Evolutionary conservation across 164 flowering plant species (phyloP).

Genomic region (Stephania japonica): DNA sequence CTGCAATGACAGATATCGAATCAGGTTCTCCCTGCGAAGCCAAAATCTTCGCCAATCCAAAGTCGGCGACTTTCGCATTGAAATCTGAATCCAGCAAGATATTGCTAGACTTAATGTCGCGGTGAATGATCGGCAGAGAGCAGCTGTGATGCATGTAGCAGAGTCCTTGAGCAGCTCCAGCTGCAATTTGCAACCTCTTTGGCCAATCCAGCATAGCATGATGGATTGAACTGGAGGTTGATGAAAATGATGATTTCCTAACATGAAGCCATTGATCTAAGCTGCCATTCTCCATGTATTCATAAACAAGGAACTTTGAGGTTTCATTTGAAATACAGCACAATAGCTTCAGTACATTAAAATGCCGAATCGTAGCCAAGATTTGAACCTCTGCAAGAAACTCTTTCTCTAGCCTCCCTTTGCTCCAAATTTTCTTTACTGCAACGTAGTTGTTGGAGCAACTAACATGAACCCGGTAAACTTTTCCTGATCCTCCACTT

Average conservation of each 20-base stretch:
- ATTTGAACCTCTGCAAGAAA: conserved; percentile 58
- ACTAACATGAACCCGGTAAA: conserved; percentile 35
- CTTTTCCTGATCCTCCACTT: conserved; percentile 68
- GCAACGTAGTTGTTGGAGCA: conserved; percentile 35
- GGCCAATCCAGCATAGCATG: conserved; percentile 60
- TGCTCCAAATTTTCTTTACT: conserved; percentile 55
- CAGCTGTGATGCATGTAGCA: conserved; percentile 86
- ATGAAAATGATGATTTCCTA: conserved; percentile 27
- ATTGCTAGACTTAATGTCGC: conserved; percentile 86
- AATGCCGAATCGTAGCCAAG: conserved; percentile 48
- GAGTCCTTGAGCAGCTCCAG: conserved; percentile 86
- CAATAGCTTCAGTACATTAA: conserved; percentile 54
- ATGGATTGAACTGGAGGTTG: conserved; percentile 9
- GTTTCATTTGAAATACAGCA: conserved; percentile 40
- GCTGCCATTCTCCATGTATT: conserved; percentile 77
- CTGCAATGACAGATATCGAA: conserved; percentile 67
- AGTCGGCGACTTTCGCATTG: conserved; percentile 73
- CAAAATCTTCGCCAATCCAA: conserved; percentile 70
- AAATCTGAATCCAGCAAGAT: conserved; percentile 73
- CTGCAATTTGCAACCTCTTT: conserved; percentile 51
- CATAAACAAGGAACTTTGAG: conserved; percentile 79
- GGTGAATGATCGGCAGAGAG: conserved; percentile 64
- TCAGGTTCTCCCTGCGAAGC: conserved; percentile 39
- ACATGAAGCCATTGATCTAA: conserved; percentile 69
- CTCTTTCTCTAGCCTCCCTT: conserved; percentile 42